Percentiles rank a stretch among this genome's conserved stretches.
Conservation (phyloP, 2,329 filamentous ascomycete species). For the Cytospora schulzeri region DNA sequence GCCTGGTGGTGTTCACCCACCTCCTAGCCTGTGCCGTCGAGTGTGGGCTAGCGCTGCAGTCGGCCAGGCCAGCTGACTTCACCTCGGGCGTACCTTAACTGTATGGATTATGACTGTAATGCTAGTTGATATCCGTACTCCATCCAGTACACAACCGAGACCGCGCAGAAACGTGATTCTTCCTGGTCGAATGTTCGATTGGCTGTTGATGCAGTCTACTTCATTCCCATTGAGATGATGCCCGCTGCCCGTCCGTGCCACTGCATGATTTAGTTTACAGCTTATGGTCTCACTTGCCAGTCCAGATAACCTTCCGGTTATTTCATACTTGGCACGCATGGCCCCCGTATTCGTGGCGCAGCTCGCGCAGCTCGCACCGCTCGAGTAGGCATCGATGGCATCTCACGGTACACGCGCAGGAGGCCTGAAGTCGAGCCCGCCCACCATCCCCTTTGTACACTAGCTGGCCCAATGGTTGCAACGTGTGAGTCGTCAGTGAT, state of each 20-base stretch:
- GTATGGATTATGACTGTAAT: constrained; percentile 24
- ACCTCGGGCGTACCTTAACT: constrained; percentile 6
- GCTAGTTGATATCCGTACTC: constrained; percentile 18
- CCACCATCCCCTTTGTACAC: no score
- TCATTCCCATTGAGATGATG: neutral
- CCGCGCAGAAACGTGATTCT: neutral
- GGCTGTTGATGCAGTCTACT: neutral
- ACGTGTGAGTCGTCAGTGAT: no score
- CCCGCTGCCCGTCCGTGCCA: neutral
- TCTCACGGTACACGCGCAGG: no score
- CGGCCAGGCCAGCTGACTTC: neutral
- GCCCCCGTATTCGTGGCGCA: neutral
- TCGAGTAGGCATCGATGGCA: no score
- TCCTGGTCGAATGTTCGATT: neutral
- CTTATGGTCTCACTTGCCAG: neutral
- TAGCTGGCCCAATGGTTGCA: no score
- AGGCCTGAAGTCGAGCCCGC: no score
- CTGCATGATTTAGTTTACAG: neutral
- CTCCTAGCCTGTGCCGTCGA: neutral
- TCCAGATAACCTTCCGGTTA: no score
- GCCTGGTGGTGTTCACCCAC: neutral
- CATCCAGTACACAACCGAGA: neutral
- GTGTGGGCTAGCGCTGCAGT: neutral
- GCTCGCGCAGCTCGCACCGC: no score
- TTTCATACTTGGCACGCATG: neutral